Evolutionary conservation across 768 basidiomycete genomes (phyloP).

Genomic region (Tulasnella sp.): DNA sequence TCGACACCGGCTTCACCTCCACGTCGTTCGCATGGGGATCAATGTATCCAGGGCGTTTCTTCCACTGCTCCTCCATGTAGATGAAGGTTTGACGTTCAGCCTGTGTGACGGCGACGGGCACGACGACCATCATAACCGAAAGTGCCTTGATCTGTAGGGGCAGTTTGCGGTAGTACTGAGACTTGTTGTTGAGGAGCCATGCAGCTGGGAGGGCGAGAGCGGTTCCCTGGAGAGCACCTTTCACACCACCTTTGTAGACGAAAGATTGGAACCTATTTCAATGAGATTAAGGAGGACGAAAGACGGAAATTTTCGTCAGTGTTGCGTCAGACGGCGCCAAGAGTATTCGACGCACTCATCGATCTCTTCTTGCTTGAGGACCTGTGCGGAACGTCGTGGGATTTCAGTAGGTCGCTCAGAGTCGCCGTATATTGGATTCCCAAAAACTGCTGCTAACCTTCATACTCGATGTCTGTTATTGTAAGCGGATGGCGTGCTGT

Average conservation of each 20-base stretch:
- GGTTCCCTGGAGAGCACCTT: conserved; percentile 53
- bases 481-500: too few species aligned
- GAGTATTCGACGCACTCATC: too few species aligned
- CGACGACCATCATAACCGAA: conserved; percentile 39
- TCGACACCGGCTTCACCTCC: conserved; percentile 40
- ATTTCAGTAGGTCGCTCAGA: too few species aligned
- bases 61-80: conserved; percentile 49
- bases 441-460: too few species aligned
- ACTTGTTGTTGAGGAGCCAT: conserved; percentile 42
- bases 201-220: conserved; percentile 44
- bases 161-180: conserved; percentile 48
- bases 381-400: too few species aligned
- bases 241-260: conserved; percentile 23
- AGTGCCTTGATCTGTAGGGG: conserved; percentile 60
- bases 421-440: too few species aligned
- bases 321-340: too few species aligned
- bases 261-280: too few species aligned
- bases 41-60: conserved; percentile 36
- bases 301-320: too few species aligned
- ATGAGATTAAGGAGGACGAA: too few species aligned
- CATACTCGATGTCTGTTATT: too few species aligned
- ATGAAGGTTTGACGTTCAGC: conserved; percentile 55
- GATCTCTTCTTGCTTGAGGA: too few species aligned
- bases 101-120: conserved; percentile 52
- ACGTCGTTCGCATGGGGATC: conserved; percentile 43